phyloP scores from a whole-genome alignment of 176 grass and related monocot genomes.

The Bothriochloa decipiens region DNA sequence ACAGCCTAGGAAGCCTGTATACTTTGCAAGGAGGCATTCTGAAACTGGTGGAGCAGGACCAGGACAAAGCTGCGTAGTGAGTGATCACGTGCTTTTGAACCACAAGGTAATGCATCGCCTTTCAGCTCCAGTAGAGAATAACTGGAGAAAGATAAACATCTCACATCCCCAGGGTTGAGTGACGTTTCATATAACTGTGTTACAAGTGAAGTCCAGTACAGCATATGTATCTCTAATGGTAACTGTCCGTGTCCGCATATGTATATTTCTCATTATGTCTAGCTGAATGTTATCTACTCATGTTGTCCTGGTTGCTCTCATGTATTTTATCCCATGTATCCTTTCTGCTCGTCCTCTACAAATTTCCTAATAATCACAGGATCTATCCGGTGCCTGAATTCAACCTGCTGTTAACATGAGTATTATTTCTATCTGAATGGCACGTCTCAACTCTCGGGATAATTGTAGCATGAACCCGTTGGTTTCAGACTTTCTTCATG shows the following conservation, averaged over 20 bases:
- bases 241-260: background rate
- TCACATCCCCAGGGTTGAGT: no score
- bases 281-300: background rate
- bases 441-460: no score
- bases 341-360: no score
- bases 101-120: background rate
- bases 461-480: background rate
- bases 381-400: background rate
- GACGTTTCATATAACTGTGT: no score
- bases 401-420: background rate
- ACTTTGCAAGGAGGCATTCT: background rate
- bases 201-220: no score
- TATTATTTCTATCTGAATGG: background rate
- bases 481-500: background rate
- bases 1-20: conserved; percentile 26
- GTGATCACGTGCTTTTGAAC: background rate
- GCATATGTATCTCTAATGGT: no score
- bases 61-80: background rate
- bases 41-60: background rate
- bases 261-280: background rate
- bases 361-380: no score
- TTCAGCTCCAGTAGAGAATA: background rate
- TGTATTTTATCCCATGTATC: background rate
- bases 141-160: background rate
- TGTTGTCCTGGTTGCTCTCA: background rate